Evolutionary conservation across 306 rosid genomes (phyloP).

Genomic region (Spatholobus suberectus): DNA sequence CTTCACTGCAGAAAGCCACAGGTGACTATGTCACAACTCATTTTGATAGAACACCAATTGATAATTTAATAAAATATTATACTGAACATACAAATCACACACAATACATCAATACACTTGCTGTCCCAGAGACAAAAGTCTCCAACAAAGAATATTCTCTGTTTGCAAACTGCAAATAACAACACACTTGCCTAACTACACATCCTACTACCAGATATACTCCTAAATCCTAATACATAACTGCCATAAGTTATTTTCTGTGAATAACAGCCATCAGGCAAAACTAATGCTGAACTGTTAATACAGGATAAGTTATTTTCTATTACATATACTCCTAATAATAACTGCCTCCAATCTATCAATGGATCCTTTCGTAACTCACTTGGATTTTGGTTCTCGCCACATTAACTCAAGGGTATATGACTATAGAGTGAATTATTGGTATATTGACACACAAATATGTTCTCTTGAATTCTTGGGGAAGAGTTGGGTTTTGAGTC

Average conservation of each 20-base stretch:
- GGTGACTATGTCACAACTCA: constrained; percentile 52
- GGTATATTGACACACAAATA: too few species aligned
- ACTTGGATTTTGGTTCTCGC: background rate
- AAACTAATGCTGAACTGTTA: background rate
- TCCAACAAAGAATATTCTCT: background rate
- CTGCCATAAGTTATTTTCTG: background rate
- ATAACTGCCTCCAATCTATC: background rate
- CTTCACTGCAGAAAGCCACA: constrained; percentile 92
- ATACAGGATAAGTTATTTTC: background rate
- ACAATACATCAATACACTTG: background rate
- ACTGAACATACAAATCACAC: background rate
- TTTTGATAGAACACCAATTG: background rate
- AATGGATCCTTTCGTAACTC: background rate
- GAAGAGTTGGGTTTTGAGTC: background rate
- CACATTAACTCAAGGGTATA: background rate
- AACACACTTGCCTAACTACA: background rate
- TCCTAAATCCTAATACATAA: background rate
- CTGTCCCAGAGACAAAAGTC: background rate
- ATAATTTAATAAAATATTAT: background rate
- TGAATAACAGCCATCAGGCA: background rate
- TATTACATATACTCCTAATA: background rate
- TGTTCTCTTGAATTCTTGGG: background rate
- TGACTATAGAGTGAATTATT: too few species aligned
- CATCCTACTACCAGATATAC: background rate
- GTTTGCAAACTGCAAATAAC: background rate